These are phyloP conservation scores for Jasminum sambac DNA, from an alignment of 257 asterid species.

Conservation along the genomic window DNA sequence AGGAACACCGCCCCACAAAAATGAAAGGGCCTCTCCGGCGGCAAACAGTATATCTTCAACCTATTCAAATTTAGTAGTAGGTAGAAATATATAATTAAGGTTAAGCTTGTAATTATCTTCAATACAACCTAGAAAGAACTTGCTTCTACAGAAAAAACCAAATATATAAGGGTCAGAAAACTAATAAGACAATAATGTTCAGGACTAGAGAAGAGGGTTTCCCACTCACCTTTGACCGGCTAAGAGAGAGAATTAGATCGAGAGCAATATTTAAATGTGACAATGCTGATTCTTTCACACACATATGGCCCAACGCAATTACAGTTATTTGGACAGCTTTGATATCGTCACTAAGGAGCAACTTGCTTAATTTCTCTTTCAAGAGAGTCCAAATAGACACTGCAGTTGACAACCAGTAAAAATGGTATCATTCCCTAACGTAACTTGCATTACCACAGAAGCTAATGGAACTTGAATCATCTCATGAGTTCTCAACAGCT, in stretches of 20 bases:
- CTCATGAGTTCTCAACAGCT: constrained; percentile 25
- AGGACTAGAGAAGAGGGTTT: constrained; percentile 10
- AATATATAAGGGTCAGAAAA: constrained; percentile 10
- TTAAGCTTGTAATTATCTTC: constrained; percentile 18
- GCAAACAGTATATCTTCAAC: constrained; percentile 95
- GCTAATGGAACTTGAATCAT: constrained; percentile 22
- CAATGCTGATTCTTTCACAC: constrained; percentile 66
- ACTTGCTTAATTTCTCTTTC: constrained; percentile 65
- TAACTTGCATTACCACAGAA: constrained; percentile 12
- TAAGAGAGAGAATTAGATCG: constrained; percentile 85
- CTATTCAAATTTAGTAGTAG: constrained; percentile 39
- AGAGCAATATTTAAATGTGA: constrained; percentile 67
- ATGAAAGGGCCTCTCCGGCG: constrained; percentile 98
- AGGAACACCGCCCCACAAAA: constrained; percentile 98
- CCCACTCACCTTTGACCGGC: constrained; percentile 81
- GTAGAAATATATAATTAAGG: constrained; percentile 11
- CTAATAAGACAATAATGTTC: constrained; percentile 17
- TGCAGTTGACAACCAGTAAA: constrained; percentile 41
- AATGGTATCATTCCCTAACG: constrained; percentile 5
- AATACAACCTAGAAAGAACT: constrained; percentile 15
- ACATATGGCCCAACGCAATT: constrained; percentile 90
- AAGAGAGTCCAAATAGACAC: constrained; percentile 61
- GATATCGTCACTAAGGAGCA: constrained; percentile 80
- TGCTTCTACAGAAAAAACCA: constrained; percentile 1
- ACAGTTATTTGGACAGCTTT: constrained; percentile 82